Percentiles rank a stretch among this genome's conserved stretches.
These are phyloP conservation scores for Bolboschoenoplectus hybrid DNA, from an alignment of 202 grass and related monocot species.

Conservation along the genomic window DNA sequence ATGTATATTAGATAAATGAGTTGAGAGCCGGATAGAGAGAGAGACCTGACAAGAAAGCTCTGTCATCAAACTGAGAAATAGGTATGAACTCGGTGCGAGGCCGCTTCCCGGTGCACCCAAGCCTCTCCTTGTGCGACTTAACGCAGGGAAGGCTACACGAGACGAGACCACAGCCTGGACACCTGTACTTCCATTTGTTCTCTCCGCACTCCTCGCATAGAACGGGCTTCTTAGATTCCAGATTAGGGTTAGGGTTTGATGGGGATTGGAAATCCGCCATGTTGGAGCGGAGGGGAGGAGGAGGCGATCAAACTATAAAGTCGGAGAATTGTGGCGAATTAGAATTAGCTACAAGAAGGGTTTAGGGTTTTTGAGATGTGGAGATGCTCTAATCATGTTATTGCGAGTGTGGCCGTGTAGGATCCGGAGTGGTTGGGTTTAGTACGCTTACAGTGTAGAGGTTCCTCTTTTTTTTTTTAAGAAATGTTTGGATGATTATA, in stretches of 20 bases:
- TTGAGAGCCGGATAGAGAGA: no score
- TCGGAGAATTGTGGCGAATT: not conserved
- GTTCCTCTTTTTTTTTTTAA: no score
- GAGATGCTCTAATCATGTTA: no score
- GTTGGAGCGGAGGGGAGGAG: not conserved
- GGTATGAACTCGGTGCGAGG: conserved; percentile 62
- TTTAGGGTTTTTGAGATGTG: conserved; percentile 24
- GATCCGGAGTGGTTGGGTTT: no score
- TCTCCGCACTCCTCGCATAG: conserved; percentile 82
- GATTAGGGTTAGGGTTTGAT: not conserved
- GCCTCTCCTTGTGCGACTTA: conserved; percentile 72
- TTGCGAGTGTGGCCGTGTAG: no score
- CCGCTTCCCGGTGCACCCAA: conserved; percentile 83
- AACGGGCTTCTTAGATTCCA: conserved; percentile 35
- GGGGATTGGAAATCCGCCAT: conserved; percentile 20
- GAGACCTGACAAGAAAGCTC: conserved; percentile 70
- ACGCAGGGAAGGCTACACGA: conserved; percentile 95
- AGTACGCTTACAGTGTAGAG: no score
- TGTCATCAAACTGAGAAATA: conserved; percentile 76
- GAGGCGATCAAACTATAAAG: not conserved
- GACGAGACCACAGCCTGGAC: conserved; percentile 69
- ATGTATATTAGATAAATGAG: not conserved
- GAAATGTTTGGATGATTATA: no score
- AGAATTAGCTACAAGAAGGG: not conserved
- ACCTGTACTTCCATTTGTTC: conserved; percentile 94